Evolutionary conservation across 257 asterid species (phyloP), one percentile per base, ranked within the genome.

Genomic region (Pogostemon cablin): DNA sequence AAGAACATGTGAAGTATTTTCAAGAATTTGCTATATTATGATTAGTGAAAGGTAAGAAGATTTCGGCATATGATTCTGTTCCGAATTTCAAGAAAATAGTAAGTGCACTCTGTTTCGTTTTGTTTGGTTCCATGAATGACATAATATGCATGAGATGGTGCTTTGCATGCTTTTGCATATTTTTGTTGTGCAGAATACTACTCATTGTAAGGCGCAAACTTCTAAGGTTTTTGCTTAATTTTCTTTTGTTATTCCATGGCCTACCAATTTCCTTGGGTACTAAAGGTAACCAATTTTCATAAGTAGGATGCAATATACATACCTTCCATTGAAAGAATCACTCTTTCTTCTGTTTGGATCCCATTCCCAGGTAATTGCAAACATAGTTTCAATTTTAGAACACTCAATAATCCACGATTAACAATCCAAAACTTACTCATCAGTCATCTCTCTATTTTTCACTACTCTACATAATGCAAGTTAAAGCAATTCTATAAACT

Each of bases 391-490:
- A 42, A 32, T 12, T 52, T 32, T 52, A 41, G 40, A 6, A 7
- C 5, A 12, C 11, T 65, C 47, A 15, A 49, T 42, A 43, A 6
- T 43, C 43, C 60, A 57, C 2, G 70, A 20, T 37, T 20, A 62
- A 43, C 65, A 53, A 53, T 42, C 49, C 71, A 52, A 63, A 5
- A 42, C 68, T 62, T 12, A 49, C 41, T 20, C 11, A 42, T 64
- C 32, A 49, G 34, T 20, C 11, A 42, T 64, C 32, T 32, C 41
- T 55, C 40, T 44, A 52, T 8, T 8, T 43, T 20, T 63, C 41
- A 17, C 3, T 20, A 4, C 53, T 48, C 38, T 2, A 47, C 35
- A 48, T 32, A 65, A 25, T 20, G 60, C 41, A 59, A 48, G 49
- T 7, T 69, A 70, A 60, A 37, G 7, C 49, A 70, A n/a, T 34